Base-by-base conservation (phyloP, 495 filamentous ascomycete genomes). In the Xylaria cubensis region DNA sequence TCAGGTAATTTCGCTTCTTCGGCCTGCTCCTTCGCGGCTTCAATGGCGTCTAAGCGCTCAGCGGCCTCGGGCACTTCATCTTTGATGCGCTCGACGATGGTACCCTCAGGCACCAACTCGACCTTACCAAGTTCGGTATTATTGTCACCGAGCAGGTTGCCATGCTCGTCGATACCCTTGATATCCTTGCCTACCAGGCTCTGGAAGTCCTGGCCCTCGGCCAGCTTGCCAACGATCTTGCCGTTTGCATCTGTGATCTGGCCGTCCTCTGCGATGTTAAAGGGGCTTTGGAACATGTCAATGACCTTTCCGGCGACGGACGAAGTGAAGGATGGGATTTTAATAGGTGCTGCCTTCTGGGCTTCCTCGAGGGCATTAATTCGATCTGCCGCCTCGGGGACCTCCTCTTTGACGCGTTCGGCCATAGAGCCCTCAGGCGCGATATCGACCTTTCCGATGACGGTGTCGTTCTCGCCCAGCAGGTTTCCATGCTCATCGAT, bases 401-500 rank as follows among this genome's bases (percentile, higher is more conserved):
- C 84, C 24, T 70, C 71, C 69, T 83, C 75, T 75, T 88, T 93
- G 4, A 88, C 87, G 3, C 83, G 85, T 50, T 89, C 80, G 50
- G 89, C 84, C 75, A 93, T 90, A 42, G 78, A 80, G n/a, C 87
- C 88, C 48, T 92, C 93, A 10, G 91, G 86, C 41, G 94, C 90
- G 41, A 94, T 87, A 78, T 94, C 91, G 13, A 90, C 89, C 73
- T 90, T 90, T 67, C 94, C 94, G 77, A 94, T 90, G 39, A 93
- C 88, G 74, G 93, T 94, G 58, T 93, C 94, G 66, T 88, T 89
- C 74, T 89, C 91, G 75, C 94, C 93, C 39, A 94, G 81, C 55
- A 97, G 90, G 73, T 96, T 93, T 17, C 94, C 94, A 76, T 97
- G 91, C 55, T 91, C 87, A 74, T 96, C 94, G 51, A 96, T 92